Conservation (phyloP, 257 asterid species). For the Nicotiana paniculata region DNA sequence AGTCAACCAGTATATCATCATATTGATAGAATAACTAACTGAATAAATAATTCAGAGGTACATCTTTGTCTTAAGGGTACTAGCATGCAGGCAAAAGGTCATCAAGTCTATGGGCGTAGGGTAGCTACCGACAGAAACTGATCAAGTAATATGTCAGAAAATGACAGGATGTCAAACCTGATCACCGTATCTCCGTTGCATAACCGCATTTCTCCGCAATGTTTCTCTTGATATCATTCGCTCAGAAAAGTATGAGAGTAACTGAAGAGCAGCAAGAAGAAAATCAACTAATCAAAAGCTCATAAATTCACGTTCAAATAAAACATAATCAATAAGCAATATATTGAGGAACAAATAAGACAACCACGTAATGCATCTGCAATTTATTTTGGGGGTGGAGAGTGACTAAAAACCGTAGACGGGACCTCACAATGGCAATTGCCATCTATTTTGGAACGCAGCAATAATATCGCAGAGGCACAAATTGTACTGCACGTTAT, state of each 20-base stretch:
- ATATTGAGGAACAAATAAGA: neutral
- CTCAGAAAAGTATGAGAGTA: slow-evolving; percentile 65
- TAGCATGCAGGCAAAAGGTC: neutral
- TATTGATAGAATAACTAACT: neutral
- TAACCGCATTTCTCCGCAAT: slow-evolving; percentile 66
- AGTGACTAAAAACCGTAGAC: neutral
- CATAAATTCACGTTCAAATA: neutral
- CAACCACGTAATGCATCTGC: neutral
- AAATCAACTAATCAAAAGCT: neutral
- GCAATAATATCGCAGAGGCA: neutral
- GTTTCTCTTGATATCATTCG: slow-evolving; percentile 92
- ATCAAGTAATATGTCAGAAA: neutral
- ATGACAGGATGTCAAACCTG: slow-evolving; percentile 37
- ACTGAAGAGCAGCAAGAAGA: slow-evolving; percentile 32
- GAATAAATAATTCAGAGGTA: neutral
- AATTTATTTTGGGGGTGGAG: neutral
- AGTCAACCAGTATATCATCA: neutral
- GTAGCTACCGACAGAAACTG: neutral
- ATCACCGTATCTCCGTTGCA: slow-evolving; percentile 63
- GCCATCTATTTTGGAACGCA: neutral
- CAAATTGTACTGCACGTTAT: neutral
- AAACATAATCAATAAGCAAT: neutral
- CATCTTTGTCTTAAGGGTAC: neutral
- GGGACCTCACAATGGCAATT: neutral
- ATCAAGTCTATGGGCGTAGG: neutral